Evolutionary conservation across 805 yeast genomes (phyloP).

Genomic region (Schizosaccharomyces cryophilus): DNA sequence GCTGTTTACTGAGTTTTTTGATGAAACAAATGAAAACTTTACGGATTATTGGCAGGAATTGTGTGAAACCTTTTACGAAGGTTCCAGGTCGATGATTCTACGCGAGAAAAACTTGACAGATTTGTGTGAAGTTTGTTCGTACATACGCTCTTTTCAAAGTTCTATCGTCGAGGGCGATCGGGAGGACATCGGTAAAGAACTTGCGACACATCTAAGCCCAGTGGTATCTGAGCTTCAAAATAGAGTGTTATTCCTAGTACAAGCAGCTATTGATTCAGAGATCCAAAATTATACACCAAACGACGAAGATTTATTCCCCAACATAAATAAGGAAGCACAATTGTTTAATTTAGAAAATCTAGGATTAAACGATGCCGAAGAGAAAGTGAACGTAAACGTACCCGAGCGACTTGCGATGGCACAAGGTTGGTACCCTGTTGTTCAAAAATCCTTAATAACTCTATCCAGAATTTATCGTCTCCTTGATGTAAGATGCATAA

Average conservation of each 20-base stretch:
- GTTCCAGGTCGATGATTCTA: not conserved
- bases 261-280: conserved; percentile 61
- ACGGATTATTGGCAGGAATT: not conserved
- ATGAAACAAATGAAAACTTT: not conserved
- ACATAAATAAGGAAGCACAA: not conserved
- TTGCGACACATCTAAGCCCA: not conserved
- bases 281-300: conserved; percentile 29
- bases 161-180: not conserved
- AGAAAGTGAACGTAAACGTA: not conserved
- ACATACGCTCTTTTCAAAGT: not conserved
- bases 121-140: not conserved
- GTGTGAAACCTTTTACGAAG: not conserved
- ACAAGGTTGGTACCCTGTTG: conserved; percentile 36
- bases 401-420: not conserved
- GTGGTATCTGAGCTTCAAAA: not conserved
- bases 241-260: conserved; percentile 59
- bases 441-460: conserved; percentile 40
- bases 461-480: conserved; percentile 59
- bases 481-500: conserved; percentile 31
- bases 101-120: not conserved
- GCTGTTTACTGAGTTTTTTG: not conserved
- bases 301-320: conserved; percentile 3
- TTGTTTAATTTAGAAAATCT: not conserved
- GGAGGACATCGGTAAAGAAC: not conserved
- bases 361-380: not conserved